Conservation (phyloP, 352 stramenopile species). For the Pythium folliculosum region DNA sequence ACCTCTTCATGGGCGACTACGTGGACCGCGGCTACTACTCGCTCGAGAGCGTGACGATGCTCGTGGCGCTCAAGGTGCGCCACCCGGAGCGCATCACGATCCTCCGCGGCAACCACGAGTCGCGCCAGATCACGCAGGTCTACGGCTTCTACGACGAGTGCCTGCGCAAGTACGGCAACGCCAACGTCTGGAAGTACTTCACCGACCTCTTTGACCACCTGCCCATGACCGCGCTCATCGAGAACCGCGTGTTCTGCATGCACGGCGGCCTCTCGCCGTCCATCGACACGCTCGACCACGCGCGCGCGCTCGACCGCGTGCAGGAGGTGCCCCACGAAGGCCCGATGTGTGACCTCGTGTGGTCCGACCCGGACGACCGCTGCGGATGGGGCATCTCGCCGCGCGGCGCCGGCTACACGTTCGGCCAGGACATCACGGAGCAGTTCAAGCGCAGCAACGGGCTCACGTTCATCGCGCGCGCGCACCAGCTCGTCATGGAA, state of each 20-base stretch:
- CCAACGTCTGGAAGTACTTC: constrained; percentile 92
- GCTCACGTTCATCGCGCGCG: constrained; percentile 84
- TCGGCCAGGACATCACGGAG: constrained; percentile 87
- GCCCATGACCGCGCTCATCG: constrained; percentile 87
- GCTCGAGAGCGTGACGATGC: constrained; percentile 80
- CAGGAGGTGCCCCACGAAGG: constrained; percentile 89
- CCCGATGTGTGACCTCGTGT: constrained; percentile 88
- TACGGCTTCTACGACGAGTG: constrained; percentile 81
- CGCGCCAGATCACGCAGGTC: constrained; percentile 55
- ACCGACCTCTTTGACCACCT: constrained; percentile 89
- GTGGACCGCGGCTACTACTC: constrained; percentile 90
- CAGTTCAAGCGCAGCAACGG: constrained; percentile 91
- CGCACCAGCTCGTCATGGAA: constrained; percentile 93
- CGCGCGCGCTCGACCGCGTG: constrained; percentile 78
- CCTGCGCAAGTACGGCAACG: constrained; percentile 76
- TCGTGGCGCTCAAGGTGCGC: constrained; percentile 85
- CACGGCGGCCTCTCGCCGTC: constrained; percentile 87
- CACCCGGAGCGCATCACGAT: constrained; percentile 88
- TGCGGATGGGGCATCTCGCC: constrained; percentile 88
- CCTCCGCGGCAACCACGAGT: constrained; percentile 69
- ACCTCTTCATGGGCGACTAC: constrained; percentile 92
- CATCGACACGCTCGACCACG: constrained; percentile 88
- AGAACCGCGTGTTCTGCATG: constrained; percentile 91
- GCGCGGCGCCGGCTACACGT: constrained; percentile 85
- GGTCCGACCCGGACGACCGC: constrained; percentile 88